Evolutionary conservation across 805 yeast species (phyloP), one percentile per base, ranked within the genome.

Genomic region (Wickerhamiella azymoides): DNA sequence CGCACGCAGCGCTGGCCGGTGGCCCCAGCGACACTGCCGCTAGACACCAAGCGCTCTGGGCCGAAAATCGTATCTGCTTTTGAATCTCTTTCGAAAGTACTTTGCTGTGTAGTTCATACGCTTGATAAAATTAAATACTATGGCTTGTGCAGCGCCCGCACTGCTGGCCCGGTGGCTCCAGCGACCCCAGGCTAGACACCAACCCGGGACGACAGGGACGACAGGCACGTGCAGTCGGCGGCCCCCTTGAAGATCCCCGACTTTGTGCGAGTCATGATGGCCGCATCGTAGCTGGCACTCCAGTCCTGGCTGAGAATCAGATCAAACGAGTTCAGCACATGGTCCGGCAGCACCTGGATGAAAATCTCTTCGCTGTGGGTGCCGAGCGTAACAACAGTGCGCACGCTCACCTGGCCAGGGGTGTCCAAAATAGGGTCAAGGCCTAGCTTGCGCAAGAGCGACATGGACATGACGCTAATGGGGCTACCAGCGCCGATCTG

Each of bases 251-350:
- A 42, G 10, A 42, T 18, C 2, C 45, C 45, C 2, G 27, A 16
- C 17, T 26, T 30, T 17, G 36, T 26, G 4, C 45, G 40, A 6
- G 33, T 26, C 24, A 35, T 28, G 36, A 19, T 27, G 3, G 24
- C 40, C 19, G 17, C 19, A 18, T 35, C 26, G n/a, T 18, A 16
- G 13, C 14, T 16, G 10, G 43, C 43, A 10, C 40, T 40, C 48
- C 48, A 45, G 41, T 45, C 48, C 30, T 40, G 36, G 33, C 45
- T 37, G 32, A 45, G 45, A 25, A 45, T 45, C 35, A 45, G 38
- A 17, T 45, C 48, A 30, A 40, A 45, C 25, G 44, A 26, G 41
- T 40, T 27, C 41, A 39, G 35, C n/a, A 33, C 45, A n/a, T 38
- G 45, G 27, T 45, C 45, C 6, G 48, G 48, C 10, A 45, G 39